Evolutionary conservation across 306 rosid species (phyloP).

Genomic region (Cucurbita ficifolia): DNA sequence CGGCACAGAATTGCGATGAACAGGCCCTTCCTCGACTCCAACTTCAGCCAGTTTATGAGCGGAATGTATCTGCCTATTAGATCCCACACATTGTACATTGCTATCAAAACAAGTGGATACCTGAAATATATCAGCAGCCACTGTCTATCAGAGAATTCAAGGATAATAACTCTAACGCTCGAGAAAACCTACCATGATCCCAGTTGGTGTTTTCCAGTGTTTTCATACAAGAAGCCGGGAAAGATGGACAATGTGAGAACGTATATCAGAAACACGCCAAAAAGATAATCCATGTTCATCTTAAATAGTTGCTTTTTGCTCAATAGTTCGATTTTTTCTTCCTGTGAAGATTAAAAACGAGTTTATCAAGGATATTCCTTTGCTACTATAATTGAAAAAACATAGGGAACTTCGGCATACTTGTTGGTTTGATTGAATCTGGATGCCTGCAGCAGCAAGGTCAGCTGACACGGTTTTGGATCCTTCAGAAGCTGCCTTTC

Average conservation of each 20-base stretch:
- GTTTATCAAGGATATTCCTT: not conserved
- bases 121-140: slow-evolving; percentile 19
- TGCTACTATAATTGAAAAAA: not conserved
- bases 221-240: slow-evolving; percentile 81
- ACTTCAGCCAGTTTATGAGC: slow-evolving; percentile 32
- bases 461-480: slow-evolving; percentile 72
- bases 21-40: slow-evolving; percentile 60
- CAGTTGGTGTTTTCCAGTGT: slow-evolving; percentile 61
- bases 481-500: slow-evolving; percentile 75
- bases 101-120: slow-evolving; percentile 59
- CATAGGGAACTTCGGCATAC: slow-evolving; percentile 12
- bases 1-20: slow-evolving; percentile 26
- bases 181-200: slow-evolving; percentile 47
- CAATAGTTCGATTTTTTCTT: slow-evolving; percentile 23
- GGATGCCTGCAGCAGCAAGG: slow-evolving; percentile 68
- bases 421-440: slow-evolving; percentile 23
- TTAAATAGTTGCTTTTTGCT: slow-evolving; percentile 35
- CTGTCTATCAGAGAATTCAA: not conserved
- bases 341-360: slow-evolving; percentile 19
- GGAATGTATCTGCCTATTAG: slow-evolving; percentile 56
- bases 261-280: slow-evolving; percentile 44
- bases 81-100: slow-evolving; percentile 52
- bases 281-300: slow-evolving; percentile 43
- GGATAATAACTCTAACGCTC: not conserved
- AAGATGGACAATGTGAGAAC: slow-evolving; percentile 56